phyloP scores from a whole-genome alignment of 177 flowering plant species.

The Vitis hybrid region DNA sequence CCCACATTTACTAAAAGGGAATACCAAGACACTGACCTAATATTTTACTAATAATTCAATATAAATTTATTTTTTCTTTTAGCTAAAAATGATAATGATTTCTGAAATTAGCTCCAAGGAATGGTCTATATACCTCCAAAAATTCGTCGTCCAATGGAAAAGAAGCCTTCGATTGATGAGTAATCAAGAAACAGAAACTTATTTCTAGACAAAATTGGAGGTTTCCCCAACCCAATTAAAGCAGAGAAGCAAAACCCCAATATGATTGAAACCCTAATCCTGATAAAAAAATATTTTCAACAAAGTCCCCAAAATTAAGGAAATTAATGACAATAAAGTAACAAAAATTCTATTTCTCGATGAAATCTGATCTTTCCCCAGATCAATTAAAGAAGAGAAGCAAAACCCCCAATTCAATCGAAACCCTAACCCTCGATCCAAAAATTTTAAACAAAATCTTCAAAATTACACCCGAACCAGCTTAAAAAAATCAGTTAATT shows the following conservation, averaged over 20 bases:
- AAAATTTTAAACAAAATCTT: slow-evolving; percentile 4
- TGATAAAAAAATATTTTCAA: background rate
- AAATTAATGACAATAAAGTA: background rate
- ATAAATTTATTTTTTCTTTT: background rate
- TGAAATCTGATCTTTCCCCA: slow-evolving; percentile 4
- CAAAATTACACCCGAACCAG: slow-evolving; percentile 14
- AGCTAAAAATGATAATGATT: too few species aligned
- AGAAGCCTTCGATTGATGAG: background rate
- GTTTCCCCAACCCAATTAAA: background rate
- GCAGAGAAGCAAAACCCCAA: background rate
- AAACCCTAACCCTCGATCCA: slow-evolving; percentile 50
- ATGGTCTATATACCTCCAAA: background rate
- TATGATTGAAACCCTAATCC: background rate
- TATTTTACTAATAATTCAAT: background rate
- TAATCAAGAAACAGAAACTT: background rate
- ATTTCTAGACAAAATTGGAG: background rate
- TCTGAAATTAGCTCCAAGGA: too few species aligned
- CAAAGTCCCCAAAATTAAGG: background rate
- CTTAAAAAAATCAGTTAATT: background rate
- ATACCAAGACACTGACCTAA: background rate
- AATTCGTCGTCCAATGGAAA: background rate
- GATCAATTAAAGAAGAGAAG: slow-evolving; percentile 11
- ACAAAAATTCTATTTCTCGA: background rate
- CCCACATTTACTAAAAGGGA: background rate
- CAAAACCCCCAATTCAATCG: slow-evolving; percentile 11